phyloP scores from a whole-genome alignment of 1,139 yeast genomes.

The Candida sp. region DNA sequence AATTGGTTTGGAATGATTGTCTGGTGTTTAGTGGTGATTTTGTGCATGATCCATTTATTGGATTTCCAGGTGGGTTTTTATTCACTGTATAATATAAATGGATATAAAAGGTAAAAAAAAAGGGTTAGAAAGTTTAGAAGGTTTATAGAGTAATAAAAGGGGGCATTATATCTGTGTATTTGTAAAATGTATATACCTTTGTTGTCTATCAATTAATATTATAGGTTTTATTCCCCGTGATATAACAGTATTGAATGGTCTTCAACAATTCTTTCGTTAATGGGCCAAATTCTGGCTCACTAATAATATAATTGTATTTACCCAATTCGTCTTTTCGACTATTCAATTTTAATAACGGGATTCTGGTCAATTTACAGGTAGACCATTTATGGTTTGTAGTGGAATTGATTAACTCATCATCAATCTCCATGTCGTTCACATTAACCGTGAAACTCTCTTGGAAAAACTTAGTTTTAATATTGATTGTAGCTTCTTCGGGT shows the following conservation, averaged over 20 bases:
- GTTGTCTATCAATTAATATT: slow-evolving; percentile 5
- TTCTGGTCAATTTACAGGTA: slow-evolving; percentile 30
- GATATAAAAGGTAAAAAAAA: not conserved
- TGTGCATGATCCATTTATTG: slow-evolving; percentile 5
- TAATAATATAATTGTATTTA: slow-evolving; percentile 24
- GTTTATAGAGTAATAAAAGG: not conserved
- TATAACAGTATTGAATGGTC: slow-evolving; percentile 24
- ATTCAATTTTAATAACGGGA: slow-evolving; percentile 35
- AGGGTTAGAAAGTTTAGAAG: not conserved
- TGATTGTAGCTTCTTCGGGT: slow-evolving; percentile 17
- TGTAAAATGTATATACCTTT: no score
- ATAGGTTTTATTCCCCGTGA: slow-evolving; percentile 17
- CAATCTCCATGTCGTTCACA: slow-evolving; percentile 10
- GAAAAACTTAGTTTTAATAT: slow-evolving; percentile 23
- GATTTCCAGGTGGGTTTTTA: slow-evolving; percentile 2
- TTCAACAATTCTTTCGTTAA: slow-evolving; percentile 14
- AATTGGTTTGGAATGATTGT: slow-evolving; percentile 25
- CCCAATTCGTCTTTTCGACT: slow-evolving; percentile 33
- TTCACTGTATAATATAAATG: not conserved
- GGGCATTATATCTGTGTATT: not conserved
- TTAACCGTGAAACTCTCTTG: slow-evolving; percentile 23
- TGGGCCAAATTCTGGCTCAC: slow-evolving; percentile 8
- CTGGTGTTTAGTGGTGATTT: slow-evolving; percentile 6
- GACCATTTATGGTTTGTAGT: slow-evolving; percentile 35
- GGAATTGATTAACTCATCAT: slow-evolving; percentile 19